Conservation (phyloP, 2,329 filamentous ascomycete species). For the Thielaviopsis euricoi region DNA sequence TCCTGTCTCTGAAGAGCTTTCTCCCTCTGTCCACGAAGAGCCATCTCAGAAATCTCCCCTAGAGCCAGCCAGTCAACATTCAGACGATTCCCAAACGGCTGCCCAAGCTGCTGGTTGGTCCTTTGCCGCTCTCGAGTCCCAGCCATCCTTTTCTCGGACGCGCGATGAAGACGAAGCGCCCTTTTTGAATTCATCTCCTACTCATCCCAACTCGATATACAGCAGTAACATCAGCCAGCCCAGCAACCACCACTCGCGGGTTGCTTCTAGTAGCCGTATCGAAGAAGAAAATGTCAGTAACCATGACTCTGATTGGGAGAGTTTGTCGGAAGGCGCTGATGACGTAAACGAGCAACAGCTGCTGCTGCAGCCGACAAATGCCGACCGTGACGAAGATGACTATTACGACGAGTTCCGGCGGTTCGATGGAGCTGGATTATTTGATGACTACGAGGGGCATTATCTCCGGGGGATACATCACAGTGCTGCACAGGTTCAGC, state of each 20-base stretch:
- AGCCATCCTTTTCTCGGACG: conserved; percentile 9
- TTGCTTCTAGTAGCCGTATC: not conserved
- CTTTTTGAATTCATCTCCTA: conserved; percentile 9
- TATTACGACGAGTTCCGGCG: not conserved
- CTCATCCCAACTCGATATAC: conserved; percentile 2
- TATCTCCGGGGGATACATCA: not conserved
- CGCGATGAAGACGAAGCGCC: conserved; percentile 6
- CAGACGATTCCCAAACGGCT: not conserved
- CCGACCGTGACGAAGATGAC: not conserved
- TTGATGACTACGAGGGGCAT: not conserved
- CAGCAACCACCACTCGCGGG: not conserved
- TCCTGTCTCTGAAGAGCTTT: too few species aligned
- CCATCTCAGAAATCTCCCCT: too few species aligned
- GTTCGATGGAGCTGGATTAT: not conserved
- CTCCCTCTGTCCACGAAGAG: too few species aligned
- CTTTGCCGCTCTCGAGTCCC: conserved; percentile 8
- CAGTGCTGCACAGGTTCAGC: not conserved
- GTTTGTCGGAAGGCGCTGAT: conserved; percentile 3
- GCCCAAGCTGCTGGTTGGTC: conserved; percentile 4
- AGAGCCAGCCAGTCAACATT: not conserved
- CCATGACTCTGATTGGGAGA: conserved; percentile 6
- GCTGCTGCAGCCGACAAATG: not conserved
- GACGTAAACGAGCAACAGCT: not conserved
- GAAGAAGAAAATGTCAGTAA: not conserved
- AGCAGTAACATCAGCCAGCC: not conserved